A percentile compares a stretch with the other conserved stretches of the same genome.
Evolutionary conservation across 2,329 filamentous ascomycete species (phyloP).

Genomic region (Capronia coronata): DNA sequence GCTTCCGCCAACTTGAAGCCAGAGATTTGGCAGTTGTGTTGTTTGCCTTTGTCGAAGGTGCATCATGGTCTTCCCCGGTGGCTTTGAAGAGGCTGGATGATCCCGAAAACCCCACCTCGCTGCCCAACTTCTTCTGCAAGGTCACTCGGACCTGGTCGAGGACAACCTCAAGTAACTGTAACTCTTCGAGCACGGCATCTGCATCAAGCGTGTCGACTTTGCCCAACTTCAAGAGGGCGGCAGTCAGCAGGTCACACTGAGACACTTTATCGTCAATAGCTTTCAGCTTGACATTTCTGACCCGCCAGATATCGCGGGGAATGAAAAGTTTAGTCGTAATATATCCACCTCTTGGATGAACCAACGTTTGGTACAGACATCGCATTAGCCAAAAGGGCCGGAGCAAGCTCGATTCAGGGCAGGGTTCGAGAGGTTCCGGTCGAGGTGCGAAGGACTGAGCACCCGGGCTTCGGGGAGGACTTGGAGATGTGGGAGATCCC

Average conservation of each 20-base stretch:
- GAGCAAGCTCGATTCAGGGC: conserved; percentile 80
- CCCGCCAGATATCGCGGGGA: conserved; percentile 85
- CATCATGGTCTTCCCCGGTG: conserved; percentile 45
- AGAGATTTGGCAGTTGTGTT: conserved; percentile 69
- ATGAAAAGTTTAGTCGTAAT: conserved; percentile 87
- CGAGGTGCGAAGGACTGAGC: conserved; percentile 52
- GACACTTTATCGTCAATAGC: conserved; percentile 88
- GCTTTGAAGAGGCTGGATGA: conserved; percentile 68
- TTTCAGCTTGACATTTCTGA: conserved; percentile 88
- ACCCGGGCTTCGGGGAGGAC: conserved; percentile 53
- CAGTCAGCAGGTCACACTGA: conserved; percentile 84
- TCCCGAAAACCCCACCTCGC: conserved; percentile 78
- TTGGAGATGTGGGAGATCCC: conserved; percentile 56
- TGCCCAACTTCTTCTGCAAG: conserved; percentile 79
- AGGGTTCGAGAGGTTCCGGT: conserved; percentile 70
- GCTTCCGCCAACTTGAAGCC: conserved; percentile 79
- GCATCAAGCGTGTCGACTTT: conserved; percentile 84
- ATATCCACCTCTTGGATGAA: conserved; percentile 86
- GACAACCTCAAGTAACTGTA: conserved; percentile 79
- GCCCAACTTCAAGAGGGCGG: conserved; percentile 74
- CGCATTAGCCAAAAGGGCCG: conserved; percentile 98
- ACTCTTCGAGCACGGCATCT: conserved; percentile 85
- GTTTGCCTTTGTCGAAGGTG: conserved; percentile 42
- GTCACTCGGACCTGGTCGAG: conserved; percentile 76
- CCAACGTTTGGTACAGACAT: conserved; percentile 83